These are phyloP conservation scores for Pholiota conissans DNA, from an alignment of 768 basidiomycete genomes.

Conservation along the genomic window DNA sequence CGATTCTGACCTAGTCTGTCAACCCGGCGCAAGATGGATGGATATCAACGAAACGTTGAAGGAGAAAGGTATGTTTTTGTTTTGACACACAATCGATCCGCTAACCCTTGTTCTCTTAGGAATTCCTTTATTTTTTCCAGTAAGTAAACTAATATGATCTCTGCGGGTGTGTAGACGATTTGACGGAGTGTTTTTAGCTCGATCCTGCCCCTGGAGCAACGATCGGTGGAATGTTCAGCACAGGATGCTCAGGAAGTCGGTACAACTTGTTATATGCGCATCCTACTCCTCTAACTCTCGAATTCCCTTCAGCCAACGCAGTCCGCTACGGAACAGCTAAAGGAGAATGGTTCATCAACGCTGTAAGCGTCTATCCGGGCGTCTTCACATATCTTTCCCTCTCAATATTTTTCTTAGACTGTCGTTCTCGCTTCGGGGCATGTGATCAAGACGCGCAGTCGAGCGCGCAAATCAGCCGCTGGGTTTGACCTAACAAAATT, in stretches of 20 bases:
- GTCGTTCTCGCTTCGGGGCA: constrained; percentile 88
- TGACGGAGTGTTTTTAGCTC: too few relatives aligned
- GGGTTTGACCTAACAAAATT: constrained; percentile 86
- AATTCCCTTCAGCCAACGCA: constrained; percentile 56
- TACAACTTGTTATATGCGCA: not conserved
- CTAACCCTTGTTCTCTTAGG: constrained; percentile 30
- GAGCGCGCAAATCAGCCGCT: constrained; percentile 82
- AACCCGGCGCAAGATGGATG: constrained; percentile 72
- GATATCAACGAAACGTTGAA: constrained; percentile 68
- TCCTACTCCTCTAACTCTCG: not conserved
- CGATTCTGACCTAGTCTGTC: constrained; percentile 74
- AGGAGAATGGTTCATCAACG: constrained; percentile 89
- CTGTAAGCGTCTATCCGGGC: constrained; percentile 41
- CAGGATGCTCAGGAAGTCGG: constrained; percentile 82
- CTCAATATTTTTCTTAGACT: constrained; percentile 47
- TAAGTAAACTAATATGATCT: too few relatives aligned
- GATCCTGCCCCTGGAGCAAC: constrained; percentile 81
- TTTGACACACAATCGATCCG: not conserved
- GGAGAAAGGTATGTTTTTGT: constrained; percentile 47
- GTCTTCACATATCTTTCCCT: too few relatives aligned
- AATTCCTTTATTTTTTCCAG: constrained; percentile 83
- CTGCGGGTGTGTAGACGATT: too few relatives aligned
- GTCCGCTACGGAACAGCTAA: constrained; percentile 89
- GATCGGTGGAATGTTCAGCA: constrained; percentile 85
- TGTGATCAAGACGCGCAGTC: constrained; percentile 84